Percentiles rank a stretch among this genome's conserved stretches.
Conservation (phyloP, 495 filamentous ascomycete genomes). For the Astrothelium subdiscretum region DNA sequence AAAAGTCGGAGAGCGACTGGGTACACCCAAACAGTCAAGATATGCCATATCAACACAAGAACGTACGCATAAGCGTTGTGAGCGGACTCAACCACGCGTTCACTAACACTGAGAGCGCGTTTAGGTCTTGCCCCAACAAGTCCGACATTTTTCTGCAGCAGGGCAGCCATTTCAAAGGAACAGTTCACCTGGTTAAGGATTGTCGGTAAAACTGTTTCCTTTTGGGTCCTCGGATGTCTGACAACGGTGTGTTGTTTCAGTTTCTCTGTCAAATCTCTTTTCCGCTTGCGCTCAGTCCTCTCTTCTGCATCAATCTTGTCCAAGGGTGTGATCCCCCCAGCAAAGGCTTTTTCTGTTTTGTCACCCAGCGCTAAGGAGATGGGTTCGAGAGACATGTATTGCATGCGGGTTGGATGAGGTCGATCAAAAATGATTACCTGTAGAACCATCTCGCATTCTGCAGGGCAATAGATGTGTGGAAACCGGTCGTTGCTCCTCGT, state of each 20-base stretch:
- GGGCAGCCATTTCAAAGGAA: slow-evolving; percentile 71
- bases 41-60: slow-evolving; percentile 53
- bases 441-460: slow-evolving; percentile 47
- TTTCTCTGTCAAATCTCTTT: slow-evolving; percentile 66
- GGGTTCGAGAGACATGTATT: slow-evolving; percentile 85
- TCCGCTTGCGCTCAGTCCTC: slow-evolving; percentile 48
- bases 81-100: slow-evolving; percentile 89
- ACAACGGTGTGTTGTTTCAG: slow-evolving; percentile 77
- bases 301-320: slow-evolving; percentile 49
- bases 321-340: slow-evolving; percentile 21
- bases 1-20: slow-evolving; percentile 65
- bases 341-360: slow-evolving; percentile 36
- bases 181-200: slow-evolving; percentile 96
- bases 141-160: slow-evolving; percentile 78
- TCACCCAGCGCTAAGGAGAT: slow-evolving; percentile 83
- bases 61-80: slow-evolving; percentile 68
- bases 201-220: slow-evolving; percentile 65
- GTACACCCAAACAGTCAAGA: slow-evolving; percentile 64
- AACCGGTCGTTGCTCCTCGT: slow-evolving; percentile 44
- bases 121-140: slow-evolving; percentile 69
- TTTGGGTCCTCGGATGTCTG: slow-evolving; percentile 60
- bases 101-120: slow-evolving; percentile 80
- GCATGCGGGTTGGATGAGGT: slow-evolving; percentile 80
- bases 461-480: slow-evolving; percentile 62
- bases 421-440: slow-evolving; percentile 85